phyloP scores from a whole-genome alignment of 768 basidiomycete genomes.

The Hebeloma cylindrosporum region DNA sequence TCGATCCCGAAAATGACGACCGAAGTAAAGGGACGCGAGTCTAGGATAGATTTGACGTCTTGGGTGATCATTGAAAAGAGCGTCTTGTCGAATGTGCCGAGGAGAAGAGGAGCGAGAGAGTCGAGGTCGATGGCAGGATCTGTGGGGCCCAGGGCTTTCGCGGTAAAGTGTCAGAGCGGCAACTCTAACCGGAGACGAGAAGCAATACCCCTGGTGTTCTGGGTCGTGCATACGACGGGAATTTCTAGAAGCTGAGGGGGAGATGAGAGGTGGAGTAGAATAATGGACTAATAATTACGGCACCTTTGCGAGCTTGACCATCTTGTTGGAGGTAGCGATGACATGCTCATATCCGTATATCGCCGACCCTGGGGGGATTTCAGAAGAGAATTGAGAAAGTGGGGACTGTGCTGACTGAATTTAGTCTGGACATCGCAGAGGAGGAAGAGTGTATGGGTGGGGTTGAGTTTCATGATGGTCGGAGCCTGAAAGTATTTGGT shows the following conservation, averaged over 20 bases:
- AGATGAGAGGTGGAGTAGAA: constrained; percentile 3
- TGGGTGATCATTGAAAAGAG: constrained; percentile 85
- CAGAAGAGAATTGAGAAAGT: constrained; percentile 2
- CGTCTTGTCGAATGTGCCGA: constrained; percentile 72
- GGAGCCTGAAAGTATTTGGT: constrained; percentile 20
- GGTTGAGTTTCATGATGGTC: constrained; percentile 13
- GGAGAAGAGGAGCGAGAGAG: constrained; percentile 53
- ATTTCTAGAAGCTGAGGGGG: constrained; percentile 54
- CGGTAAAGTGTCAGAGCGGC: constrained; percentile 7
- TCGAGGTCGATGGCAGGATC: constrained; percentile 58
- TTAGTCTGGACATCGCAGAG: constrained; percentile 83
- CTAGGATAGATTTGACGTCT: constrained; percentile 56
- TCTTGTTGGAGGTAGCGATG: constrained; percentile 68
- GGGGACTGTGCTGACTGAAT: constrained; percentile 51
- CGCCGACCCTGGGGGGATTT: constrained; percentile 30
- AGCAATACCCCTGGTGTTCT: constrained; percentile 69
- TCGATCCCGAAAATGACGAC: constrained; percentile 88
- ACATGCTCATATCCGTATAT: constrained; percentile 75
- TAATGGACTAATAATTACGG: neutral
- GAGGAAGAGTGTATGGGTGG: constrained; percentile 55
- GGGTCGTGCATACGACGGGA: constrained; percentile 80
- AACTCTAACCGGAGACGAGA: neutral
- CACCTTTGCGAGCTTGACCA: constrained; percentile 76
- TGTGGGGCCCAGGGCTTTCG: constrained; percentile 65
- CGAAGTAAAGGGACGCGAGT: constrained; percentile 48